Evolutionary conservation across 257 asterid species (phyloP).

Genomic region (Coffea eugenioides): DNA sequence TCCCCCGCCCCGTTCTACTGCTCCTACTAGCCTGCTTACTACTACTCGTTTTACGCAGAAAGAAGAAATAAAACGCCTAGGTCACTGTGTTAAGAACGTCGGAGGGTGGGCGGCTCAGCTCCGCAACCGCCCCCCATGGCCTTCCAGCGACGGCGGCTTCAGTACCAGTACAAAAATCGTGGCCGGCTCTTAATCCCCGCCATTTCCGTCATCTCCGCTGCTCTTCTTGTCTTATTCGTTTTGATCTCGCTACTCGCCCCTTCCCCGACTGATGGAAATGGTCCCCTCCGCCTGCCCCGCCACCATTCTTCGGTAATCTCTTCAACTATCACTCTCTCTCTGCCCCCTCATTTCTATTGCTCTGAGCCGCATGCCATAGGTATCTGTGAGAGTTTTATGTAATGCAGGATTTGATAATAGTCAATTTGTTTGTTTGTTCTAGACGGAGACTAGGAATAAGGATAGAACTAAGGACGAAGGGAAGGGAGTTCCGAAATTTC

Average conservation of each 20-base stretch:
- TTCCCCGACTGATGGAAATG: constrained; percentile 52
- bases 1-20: too few species aligned
- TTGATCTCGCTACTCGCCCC: constrained; percentile 71
- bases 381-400: neutral
- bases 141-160: constrained; percentile 77
- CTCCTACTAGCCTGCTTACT: too few species aligned
- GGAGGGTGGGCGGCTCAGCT: constrained; percentile 10
- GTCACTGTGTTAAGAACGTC: neutral
- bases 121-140: constrained; percentile 52
- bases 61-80: too few species aligned
- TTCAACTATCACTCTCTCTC: neutral
- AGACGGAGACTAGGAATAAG: constrained; percentile 21
- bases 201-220: constrained; percentile 49
- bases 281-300: constrained; percentile 42
- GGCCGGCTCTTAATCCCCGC: constrained; percentile 46
- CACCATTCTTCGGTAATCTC: constrained; percentile 24
- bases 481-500: constrained; percentile 30
- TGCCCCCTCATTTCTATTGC: neutral
- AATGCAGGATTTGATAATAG: constrained; percentile 10
- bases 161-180: constrained; percentile 42
- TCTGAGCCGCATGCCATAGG: neutral
- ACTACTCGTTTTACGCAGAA: too few species aligned
- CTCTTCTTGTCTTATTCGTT: constrained; percentile 56
- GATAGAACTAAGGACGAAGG: constrained; percentile 31
- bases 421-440: constrained; percentile 18